Percentiles rank a stretch among this genome's conserved stretches.
These are phyloP conservation scores for Albizia julibrissin DNA, from an alignment of 306 rosid genomes.

Conservation along the genomic window DNA sequence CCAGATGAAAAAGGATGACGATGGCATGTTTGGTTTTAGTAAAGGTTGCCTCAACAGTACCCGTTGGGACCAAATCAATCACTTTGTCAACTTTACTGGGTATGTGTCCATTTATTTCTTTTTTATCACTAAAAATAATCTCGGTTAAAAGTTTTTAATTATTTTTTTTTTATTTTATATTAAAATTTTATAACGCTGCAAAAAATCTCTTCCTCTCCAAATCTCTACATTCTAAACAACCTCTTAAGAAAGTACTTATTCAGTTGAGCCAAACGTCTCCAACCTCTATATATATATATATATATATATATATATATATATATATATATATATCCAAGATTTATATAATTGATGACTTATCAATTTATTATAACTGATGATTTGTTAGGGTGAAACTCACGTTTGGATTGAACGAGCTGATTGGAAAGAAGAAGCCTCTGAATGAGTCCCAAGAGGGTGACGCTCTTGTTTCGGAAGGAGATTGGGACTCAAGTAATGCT, in stretches of 20 bases:
- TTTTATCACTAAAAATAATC: too few species aligned
- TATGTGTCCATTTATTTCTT: not conserved
- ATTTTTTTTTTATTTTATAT: too few species aligned
- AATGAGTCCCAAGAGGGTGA: conserved; percentile 20
- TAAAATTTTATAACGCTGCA: too few species aligned
- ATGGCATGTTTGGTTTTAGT: conserved; percentile 59
- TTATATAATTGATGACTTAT: not conserved
- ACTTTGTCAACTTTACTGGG: conserved; percentile 44
- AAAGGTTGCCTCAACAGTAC: conserved; percentile 45
- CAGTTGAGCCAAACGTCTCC: too few species aligned
- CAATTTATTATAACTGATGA: not conserved
- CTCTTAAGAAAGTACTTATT: too few species aligned
- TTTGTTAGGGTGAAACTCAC: conserved; percentile 49
- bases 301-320: too few species aligned
- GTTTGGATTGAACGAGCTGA: conserved; percentile 57
- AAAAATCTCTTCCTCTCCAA: too few species aligned
- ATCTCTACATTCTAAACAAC: too few species aligned
- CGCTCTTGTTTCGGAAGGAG: conserved; percentile 41
- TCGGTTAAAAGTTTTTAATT: too few species aligned
- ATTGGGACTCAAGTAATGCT: conserved; percentile 58
- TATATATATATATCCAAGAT: too few species aligned
- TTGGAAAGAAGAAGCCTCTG: conserved; percentile 37
- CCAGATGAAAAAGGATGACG: conserved; percentile 4
- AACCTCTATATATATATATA: too few species aligned
- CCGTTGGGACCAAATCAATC: conserved; percentile 58